These are phyloP conservation scores for Juglanconis sp. DNA, from an alignment of 2,329 filamentous ascomycete species.

Conservation along the genomic window DNA sequence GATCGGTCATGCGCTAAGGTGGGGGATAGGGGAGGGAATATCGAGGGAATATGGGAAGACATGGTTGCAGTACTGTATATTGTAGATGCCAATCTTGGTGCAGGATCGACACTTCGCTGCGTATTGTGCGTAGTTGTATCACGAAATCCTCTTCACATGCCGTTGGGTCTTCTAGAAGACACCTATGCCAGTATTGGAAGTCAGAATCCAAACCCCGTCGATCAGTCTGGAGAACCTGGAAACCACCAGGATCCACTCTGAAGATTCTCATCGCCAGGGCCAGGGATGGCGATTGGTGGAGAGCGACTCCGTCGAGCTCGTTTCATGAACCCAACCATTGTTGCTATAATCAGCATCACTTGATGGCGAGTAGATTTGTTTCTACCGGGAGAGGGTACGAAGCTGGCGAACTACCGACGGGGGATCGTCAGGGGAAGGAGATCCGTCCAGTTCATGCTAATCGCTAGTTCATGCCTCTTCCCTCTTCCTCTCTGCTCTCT, in stretches of 20 bases:
- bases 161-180: neutral
- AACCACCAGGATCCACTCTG: neutral
- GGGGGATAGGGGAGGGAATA: neutral
- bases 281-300: constrained; percentile 1
- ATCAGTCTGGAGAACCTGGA: neutral
- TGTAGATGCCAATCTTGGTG: no score
- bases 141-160: no score
- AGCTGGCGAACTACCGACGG: neutral
- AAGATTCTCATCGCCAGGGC: neutral
- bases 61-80: no score
- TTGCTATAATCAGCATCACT: neutral
- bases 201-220: neutral
- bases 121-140: no score
- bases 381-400: neutral
- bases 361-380: neutral
- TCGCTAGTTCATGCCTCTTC: no score
- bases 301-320: neutral
- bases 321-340: neutral
- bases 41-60: neutral
- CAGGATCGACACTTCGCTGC: no score
- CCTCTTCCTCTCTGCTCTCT: neutral
- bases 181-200: neutral
- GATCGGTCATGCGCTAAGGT: neutral
- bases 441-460: neutral
- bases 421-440: neutral